Base-by-base conservation (phyloP, 176 grass and related monocot species). In the Carex pumila region DNA sequence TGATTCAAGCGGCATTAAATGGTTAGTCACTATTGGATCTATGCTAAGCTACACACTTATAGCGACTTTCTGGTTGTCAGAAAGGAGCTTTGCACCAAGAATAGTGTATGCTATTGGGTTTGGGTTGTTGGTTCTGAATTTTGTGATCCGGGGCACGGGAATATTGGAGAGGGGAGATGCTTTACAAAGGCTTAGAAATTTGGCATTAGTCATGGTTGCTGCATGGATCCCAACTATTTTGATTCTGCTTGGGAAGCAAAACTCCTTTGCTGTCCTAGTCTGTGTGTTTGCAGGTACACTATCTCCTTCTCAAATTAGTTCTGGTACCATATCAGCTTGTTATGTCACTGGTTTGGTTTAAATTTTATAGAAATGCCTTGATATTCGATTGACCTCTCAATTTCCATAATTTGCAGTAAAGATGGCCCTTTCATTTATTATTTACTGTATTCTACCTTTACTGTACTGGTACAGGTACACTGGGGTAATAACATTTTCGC, bases 201-300 rank as follows among this genome's bases (percentile, higher is more conserved):
- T 90, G 62, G 80, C 85, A 82, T 78, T 81, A 61, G 64, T 63
- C 45, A 90, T 98, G 89, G 60, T 98, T 77, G 91, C 89, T 83
- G 89, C 95, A 80, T 98, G 91, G 95, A 91, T 88, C 60, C 89
- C 95, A 79, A 93, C 92, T 87, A 93, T 95, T 47, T 82, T 98
- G 82, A 90, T 98, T 77, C 86, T 98, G 65, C 61, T 98, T 78
- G 95, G 92, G 84, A 94, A 84, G 74, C 92, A 95, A 90, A 89
- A 88, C 66, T 76, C 92, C n/a, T 94, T 93, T 90, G 91, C 89
- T 90, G 85, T 77, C 50, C 83, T 98, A 72, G 83, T 95, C 80
- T 95, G 74, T 80, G 81, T 91, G 22, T 86, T 58, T 72, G 86
- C 86, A 91, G 95, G 92, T 98, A 94, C 32, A 0, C 3, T 14